Conservation (phyloP, 2,329 filamentous ascomycete species). For the Cordyceps cicadae region DNA sequence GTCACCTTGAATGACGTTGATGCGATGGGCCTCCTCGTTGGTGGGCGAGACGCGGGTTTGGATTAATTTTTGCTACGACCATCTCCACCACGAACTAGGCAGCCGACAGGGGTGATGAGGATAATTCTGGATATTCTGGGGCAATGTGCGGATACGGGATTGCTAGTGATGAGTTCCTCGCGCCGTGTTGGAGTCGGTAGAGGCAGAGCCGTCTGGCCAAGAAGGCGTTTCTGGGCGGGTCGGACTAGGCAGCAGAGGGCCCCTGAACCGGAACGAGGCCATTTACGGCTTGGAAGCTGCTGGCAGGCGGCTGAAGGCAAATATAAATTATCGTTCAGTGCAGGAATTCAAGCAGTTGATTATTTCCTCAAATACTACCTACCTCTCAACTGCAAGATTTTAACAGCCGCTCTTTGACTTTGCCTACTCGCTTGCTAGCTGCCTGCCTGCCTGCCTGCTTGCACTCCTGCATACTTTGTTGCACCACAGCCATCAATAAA, state of each 20-base stretch:
- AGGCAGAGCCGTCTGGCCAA: neutral
- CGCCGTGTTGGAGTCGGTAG: no score
- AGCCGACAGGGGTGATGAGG: neutral
- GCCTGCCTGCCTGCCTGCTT: neutral
- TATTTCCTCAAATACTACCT: neutral
- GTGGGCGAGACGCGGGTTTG: no score
- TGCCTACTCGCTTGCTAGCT: neutral
- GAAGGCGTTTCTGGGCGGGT: neutral
- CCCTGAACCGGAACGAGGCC: neutral
- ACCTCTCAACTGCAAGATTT: neutral
- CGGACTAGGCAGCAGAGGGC: conserved; percentile 9
- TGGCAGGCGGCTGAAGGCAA: no score
- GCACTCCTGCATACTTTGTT: neutral
- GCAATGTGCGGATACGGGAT: neutral
- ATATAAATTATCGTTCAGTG: no score
- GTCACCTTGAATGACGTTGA: neutral
- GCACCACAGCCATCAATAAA: neutral
- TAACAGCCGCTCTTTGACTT: neutral
- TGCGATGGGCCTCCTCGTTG: neutral
- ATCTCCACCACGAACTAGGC: neutral
- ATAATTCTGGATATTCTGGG: neutral
- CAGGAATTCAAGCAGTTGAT: neutral
- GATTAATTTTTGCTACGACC: neutral
- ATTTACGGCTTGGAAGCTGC: neutral
- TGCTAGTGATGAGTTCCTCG: no score